A percentile compares a stretch with the other conserved stretches of the same genome.
Conservation (phyloP, 2,329 filamentous ascomycete species). For the Botrytis pseudocinerea region DNA sequence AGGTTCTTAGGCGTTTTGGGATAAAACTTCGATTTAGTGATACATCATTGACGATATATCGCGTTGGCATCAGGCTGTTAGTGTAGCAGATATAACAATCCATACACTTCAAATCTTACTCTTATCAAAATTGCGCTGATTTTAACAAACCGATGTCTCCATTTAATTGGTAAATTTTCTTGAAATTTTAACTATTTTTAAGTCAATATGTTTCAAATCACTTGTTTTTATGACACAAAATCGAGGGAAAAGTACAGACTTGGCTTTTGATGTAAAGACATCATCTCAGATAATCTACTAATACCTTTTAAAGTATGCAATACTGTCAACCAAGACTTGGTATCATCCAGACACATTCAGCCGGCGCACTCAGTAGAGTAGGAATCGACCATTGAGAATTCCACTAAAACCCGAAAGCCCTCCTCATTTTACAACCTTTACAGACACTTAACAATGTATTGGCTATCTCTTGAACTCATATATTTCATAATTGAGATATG, state of each 20-base stretch:
- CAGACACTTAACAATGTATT: background rate
- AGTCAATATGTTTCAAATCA: background rate
- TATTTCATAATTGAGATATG: background rate
- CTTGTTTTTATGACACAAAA: background rate
- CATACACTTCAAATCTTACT: background rate
- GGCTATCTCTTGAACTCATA: background rate
- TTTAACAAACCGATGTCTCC: background rate
- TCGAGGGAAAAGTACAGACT: background rate
- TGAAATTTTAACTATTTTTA: background rate
- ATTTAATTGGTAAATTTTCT: background rate
- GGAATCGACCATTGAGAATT: background rate
- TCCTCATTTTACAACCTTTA: background rate
- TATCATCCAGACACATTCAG: background rate
- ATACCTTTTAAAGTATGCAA: background rate
- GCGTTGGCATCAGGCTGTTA: background rate
- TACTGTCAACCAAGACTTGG: background rate
- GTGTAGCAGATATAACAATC: background rate
- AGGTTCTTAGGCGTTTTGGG: background rate
- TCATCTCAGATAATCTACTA: background rate
- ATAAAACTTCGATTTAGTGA: background rate
- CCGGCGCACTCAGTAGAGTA: background rate
- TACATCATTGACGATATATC: background rate
- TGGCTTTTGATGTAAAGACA: background rate
- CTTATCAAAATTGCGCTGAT: background rate
- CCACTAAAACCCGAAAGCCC: background rate